These are phyloP conservation scores for Lobosporangium transversale DNA, from an alignment of 192 early-diverging fungal species.

Conservation along the genomic window DNA sequence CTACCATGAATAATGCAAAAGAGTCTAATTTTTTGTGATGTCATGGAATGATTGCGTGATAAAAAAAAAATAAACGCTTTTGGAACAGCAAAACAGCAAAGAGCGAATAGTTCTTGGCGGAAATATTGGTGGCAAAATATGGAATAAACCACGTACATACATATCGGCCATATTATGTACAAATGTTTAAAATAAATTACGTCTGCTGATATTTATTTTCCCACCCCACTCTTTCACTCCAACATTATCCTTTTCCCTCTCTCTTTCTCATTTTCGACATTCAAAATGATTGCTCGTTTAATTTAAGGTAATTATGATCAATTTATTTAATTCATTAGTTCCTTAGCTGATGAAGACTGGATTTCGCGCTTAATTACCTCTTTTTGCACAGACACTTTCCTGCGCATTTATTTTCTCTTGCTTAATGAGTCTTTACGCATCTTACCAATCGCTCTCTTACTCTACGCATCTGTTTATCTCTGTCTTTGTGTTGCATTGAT, in stretches of 20 bases:
- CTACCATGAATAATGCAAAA: not conserved
- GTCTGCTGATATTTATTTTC: too few species aligned
- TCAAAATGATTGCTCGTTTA: not conserved
- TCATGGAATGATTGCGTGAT: not conserved
- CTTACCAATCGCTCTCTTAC: too few species aligned
- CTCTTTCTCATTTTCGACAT: not conserved
- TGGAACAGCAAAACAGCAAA: not conserved
- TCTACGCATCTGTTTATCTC: too few species aligned
- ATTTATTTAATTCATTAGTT: not conserved
- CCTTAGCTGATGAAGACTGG: not conserved
- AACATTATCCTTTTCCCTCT: not conserved
- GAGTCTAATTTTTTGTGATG: not conserved
- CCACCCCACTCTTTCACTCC: not conserved
- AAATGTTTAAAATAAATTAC: too few species aligned
- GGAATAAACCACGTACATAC: not conserved
- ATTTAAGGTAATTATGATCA: not conserved
- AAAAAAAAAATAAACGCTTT: not conserved
- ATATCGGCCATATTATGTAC: not conserved
- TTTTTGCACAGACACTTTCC: not conserved
- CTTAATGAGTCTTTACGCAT: too few species aligned
- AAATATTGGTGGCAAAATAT: not conserved
- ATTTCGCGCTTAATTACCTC: not conserved
- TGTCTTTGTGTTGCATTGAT: too few species aligned
- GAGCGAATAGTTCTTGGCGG: not conserved
- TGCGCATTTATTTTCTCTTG: not conserved